Evolutionary conservation across 306 rosid genomes (phyloP).

Genomic region (Castanea sativa): DNA sequence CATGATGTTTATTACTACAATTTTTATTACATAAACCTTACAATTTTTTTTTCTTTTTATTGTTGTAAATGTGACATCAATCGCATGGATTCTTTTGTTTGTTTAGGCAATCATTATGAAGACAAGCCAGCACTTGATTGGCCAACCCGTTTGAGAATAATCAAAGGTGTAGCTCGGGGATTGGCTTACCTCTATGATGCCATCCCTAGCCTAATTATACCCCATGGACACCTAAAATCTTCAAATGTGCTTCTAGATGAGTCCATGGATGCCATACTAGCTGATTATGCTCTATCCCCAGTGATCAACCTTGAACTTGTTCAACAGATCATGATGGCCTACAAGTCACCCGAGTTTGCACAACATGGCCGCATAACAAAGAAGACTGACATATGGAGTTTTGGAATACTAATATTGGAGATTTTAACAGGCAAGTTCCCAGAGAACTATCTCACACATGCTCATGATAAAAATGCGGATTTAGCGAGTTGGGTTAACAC

Average conservation of each 20-base stretch:
- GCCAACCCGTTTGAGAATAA: constrained; percentile 75
- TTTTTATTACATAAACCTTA: too few species aligned
- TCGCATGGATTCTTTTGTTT: neutral
- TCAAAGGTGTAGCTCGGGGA: constrained; percentile 74
- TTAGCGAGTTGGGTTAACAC: constrained; percentile 76
- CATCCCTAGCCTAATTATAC: constrained; percentile 60
- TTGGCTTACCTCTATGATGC: constrained; percentile 56
- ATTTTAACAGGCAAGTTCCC: constrained; percentile 81
- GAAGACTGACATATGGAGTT: constrained; percentile 85
- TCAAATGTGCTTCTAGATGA: constrained; percentile 76
- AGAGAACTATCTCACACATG: constrained; percentile 67
- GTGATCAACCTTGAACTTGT: constrained; percentile 65
- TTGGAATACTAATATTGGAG: constrained; percentile 81
- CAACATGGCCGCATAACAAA: constrained; percentile 67
- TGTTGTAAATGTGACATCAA: too few species aligned
- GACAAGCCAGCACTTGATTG: constrained; percentile 63
- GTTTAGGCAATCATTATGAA: constrained; percentile 54
- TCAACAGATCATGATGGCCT: constrained; percentile 73
- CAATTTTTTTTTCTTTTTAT: too few species aligned
- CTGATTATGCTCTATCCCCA: constrained; percentile 68
- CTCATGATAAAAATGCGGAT: constrained; percentile 46
- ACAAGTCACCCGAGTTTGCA: constrained; percentile 87
- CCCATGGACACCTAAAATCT: constrained; percentile 93
- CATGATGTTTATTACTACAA: neutral
- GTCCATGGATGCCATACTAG: constrained; percentile 58